phyloP scores from a whole-genome alignment of 2,329 filamentous ascomycete genomes.

The Sarocladium kiliense region DNA sequence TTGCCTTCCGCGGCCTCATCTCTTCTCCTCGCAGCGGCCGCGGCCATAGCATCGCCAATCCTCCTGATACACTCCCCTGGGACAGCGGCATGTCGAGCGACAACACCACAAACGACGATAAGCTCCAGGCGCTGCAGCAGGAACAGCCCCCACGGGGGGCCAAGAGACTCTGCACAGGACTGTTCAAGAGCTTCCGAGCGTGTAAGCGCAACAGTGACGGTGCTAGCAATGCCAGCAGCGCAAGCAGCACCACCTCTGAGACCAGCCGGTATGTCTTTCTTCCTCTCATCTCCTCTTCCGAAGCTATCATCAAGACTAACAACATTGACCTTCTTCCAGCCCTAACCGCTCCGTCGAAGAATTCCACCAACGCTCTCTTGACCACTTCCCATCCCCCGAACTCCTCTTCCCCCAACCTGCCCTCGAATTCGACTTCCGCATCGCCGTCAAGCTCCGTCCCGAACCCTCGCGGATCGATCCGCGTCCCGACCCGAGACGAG shows the following conservation, averaged over 20 bases:
- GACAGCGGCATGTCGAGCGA: neutral
- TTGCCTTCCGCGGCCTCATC: neutral
- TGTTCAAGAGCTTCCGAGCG: conserved; percentile 3
- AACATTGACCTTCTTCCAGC: neutral
- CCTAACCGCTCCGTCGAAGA: conserved; percentile 25
- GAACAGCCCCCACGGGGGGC: neutral
- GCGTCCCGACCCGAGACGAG: neutral
- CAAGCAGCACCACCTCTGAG: neutral
- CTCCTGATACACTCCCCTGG: conserved; percentile 1
- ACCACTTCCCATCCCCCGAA: conserved; percentile 36
- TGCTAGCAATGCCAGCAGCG: neutral
- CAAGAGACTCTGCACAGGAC: conserved; percentile 3
- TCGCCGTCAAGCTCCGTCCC: conserved; percentile 40
- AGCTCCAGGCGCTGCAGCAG: neutral
- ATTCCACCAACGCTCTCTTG: conserved; percentile 30
- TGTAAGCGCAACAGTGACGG: neutral
- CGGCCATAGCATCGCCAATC: neutral
- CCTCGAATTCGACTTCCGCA: conserved; percentile 44
- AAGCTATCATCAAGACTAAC: neutral
- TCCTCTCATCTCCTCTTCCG: neutral
- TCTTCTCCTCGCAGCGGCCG: conserved; percentile 11
- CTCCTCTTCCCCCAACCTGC: conserved; percentile 39
- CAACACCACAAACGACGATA: neutral
- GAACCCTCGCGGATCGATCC: conserved; percentile 27
- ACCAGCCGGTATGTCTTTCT: neutral